Conservation (phyloP, 352 stramenopile species). For the Phytopythium boreale region DNA sequence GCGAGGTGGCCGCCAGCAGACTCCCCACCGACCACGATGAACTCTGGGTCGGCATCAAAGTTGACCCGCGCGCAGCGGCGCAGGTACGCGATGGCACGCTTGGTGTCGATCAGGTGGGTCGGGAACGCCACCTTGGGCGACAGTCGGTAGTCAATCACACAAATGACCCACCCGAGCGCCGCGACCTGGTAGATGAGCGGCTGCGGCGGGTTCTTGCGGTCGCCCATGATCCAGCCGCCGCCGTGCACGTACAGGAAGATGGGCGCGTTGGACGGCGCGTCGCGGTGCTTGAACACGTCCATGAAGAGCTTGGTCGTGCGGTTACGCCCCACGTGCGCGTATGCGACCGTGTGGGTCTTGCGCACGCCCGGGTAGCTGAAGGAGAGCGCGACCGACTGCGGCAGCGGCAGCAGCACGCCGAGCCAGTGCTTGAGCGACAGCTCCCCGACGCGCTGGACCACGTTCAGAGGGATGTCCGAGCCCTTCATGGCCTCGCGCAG, state of each 20-base stretch:
- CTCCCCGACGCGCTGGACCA: slow-evolving; percentile 37
- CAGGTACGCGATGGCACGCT: slow-evolving; percentile 67
- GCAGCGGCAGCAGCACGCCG: slow-evolving; percentile 53
- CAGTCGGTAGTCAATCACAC: slow-evolving; percentile 73
- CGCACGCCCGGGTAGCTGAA: slow-evolving; percentile 48
- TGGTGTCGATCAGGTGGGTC: slow-evolving; percentile 63
- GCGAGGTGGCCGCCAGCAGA: slow-evolving; percentile 71
- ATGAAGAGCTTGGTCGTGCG: slow-evolving; percentile 58
- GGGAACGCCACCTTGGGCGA: slow-evolving; percentile 68
- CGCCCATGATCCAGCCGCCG: slow-evolving; percentile 73
- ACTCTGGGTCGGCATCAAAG: slow-evolving; percentile 56
- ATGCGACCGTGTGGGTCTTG: slow-evolving; percentile 54
- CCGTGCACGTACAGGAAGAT: slow-evolving; percentile 79
- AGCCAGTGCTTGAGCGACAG: slow-evolving; percentile 51
- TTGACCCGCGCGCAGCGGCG: slow-evolving; percentile 36
- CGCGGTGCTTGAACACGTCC: slow-evolving; percentile 67
- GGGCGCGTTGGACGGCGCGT: slow-evolving; percentile 50
- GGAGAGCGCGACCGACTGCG: slow-evolving; percentile 45
- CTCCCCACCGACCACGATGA: slow-evolving; percentile 68
- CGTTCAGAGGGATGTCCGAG: slow-evolving; percentile 27
- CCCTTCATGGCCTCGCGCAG: slow-evolving; percentile 39
- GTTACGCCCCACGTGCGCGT: slow-evolving; percentile 61
- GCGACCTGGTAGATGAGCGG: slow-evolving; percentile 63
- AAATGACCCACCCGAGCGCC: slow-evolving; percentile 61
- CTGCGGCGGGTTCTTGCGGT: slow-evolving; percentile 37